These are phyloP conservation scores for Eucalyptus globulus DNA, from an alignment of 345 rosid species.

Conservation along the genomic window DNA sequence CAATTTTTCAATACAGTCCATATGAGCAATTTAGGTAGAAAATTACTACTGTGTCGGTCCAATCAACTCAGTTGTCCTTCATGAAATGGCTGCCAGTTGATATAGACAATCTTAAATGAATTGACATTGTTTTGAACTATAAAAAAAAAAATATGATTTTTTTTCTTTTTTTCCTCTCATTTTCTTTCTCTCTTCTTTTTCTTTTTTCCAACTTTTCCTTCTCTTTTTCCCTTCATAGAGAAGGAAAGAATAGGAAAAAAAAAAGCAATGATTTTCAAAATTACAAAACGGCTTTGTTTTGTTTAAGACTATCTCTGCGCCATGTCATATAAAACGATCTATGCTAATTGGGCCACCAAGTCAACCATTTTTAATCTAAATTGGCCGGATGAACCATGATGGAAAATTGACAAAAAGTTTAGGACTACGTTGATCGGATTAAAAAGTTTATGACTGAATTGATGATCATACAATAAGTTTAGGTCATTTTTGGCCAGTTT, in stretches of 20 bases:
- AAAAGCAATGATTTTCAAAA: neutral
- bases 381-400: rapidly evolving
- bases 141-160: no score
- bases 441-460: rapidly evolving
- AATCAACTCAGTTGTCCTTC: rapidly evolving
- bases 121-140: rapidly evolving
- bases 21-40: neutral
- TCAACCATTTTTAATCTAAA: neutral
- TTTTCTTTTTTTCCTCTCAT: neutral
- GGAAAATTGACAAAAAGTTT: neutral
- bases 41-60: rapidly evolving
- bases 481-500: neutral
- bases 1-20: rapidly evolving
- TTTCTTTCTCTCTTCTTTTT: neutral
- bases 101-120: neutral
- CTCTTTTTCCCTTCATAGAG: neutral
- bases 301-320: rapidly evolving
- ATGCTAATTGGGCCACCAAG: rapidly evolving
- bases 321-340: rapidly evolving
- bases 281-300: neutral
- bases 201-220: neutral
- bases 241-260: neutral
- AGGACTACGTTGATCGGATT: neutral
- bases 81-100: rapidly evolving
- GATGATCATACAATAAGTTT: rapidly evolving